Conservation (phyloP, 1,284 basidiomycete genomes). For the Amylostereum areolatum region DNA sequence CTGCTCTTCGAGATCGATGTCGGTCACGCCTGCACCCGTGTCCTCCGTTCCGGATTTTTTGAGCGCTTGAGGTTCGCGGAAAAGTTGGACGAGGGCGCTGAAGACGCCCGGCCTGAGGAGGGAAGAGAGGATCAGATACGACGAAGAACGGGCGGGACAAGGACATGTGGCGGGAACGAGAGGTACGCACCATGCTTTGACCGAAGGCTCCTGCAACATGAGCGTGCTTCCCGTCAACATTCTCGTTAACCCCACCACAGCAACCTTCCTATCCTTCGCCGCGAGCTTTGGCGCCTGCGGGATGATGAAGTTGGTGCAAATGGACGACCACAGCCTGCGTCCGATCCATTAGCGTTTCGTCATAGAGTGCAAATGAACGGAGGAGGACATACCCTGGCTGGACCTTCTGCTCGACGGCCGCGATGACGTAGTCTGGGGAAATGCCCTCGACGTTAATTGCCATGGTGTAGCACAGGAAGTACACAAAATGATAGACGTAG, state of each 20-base stretch:
- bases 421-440: slow-evolving; percentile 74
- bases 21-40: slow-evolving; percentile 58
- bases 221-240: slow-evolving; percentile 70
- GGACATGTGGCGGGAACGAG: background rate
- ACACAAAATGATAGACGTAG: slow-evolving; percentile 80
- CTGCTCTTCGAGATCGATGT: slow-evolving; percentile 87
- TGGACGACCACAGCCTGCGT: slow-evolving; percentile 76
- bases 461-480: slow-evolving; percentile 73
- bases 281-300: slow-evolving; percentile 80
- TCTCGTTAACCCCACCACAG: slow-evolving; percentile 77
- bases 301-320: slow-evolving; percentile 76
- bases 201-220: slow-evolving; percentile 63
- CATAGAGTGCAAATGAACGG: background rate
- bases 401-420: slow-evolving; percentile 67
- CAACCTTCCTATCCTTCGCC: slow-evolving; percentile 78
- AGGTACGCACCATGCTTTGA: slow-evolving; percentile 59
- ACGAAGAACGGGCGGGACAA: background rate
- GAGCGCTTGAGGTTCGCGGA: slow-evolving; percentile 70
- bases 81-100: slow-evolving; percentile 71
- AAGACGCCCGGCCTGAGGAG: slow-evolving; percentile 58
- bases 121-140: slow-evolving; percentile 4
- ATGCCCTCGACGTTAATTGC: slow-evolving; percentile 73
- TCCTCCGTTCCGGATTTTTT: slow-evolving; percentile 45
- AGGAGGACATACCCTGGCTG: slow-evolving; percentile 68
- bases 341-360: slow-evolving; percentile 2